phyloP scores from a whole-genome alignment of 2,329 filamentous ascomycete species.

The Escovopsis weberi region DNA sequence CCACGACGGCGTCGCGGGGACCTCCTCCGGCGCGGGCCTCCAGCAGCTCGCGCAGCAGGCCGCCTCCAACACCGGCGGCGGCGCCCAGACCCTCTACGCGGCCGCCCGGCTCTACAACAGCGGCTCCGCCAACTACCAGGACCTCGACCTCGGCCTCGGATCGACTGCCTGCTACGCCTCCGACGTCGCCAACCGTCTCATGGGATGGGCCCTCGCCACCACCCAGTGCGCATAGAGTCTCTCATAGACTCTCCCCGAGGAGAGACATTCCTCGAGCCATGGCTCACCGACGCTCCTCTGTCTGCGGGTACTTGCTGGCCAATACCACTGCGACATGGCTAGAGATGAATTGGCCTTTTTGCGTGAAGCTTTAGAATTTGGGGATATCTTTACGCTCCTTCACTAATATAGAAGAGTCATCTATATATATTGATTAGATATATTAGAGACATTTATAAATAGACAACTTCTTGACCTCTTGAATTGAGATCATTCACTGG shows the following conservation, averaged over 20 bases:
- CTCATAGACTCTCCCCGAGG: not conserved
- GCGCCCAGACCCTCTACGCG: constrained; percentile 8
- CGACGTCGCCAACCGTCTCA: constrained; percentile 11
- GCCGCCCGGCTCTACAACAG: constrained; percentile 11
- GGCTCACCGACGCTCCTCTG: no score
- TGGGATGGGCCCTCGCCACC: constrained; percentile 10
- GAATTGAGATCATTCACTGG: no score
- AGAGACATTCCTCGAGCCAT: no score
- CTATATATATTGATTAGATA: no score
- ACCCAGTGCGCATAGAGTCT: constrained; percentile 1
- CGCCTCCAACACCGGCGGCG: not conserved
- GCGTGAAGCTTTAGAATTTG: no score
- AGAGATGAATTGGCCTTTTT: no score
- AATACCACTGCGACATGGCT: no score
- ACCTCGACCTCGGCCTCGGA: constrained; percentile 10
- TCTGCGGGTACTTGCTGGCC: no score
- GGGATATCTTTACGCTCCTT: no score
- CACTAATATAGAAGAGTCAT: no score
- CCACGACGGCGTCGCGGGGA: constrained; percentile 28
- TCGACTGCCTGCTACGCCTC: constrained; percentile 10
- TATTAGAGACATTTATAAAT: no score
- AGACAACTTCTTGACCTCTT: no score
- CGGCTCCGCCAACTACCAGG: constrained; percentile 10
- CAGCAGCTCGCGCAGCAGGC: constrained; percentile 4
- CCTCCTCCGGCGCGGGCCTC: constrained; percentile 26